Evolutionary conservation across 352 stramenopile genomes (phyloP).

Genomic region (Phytophthora fragariae): DNA sequence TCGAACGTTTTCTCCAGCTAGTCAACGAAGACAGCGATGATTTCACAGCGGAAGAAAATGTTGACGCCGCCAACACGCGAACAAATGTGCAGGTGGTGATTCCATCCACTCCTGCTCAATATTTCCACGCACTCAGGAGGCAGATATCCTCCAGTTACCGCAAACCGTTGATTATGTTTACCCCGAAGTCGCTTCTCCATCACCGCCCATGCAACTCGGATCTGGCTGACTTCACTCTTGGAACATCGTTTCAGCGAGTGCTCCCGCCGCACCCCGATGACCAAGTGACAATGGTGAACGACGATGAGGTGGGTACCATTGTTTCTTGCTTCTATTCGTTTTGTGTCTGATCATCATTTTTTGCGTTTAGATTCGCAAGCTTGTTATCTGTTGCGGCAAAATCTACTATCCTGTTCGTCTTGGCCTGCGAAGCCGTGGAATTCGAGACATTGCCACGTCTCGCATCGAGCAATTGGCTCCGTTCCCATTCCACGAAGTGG

Average conservation of each 20-base stretch:
- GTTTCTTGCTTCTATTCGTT: neutral
- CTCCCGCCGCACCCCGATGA: slow-evolving; percentile 81
- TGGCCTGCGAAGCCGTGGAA: slow-evolving; percentile 58
- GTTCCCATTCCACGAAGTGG: slow-evolving; percentile 98
- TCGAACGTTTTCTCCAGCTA: slow-evolving; percentile 87
- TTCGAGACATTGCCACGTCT: slow-evolving; percentile 72
- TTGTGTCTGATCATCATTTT: slow-evolving; percentile 12
- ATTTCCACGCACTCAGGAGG: slow-evolving; percentile 96
- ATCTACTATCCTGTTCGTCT: slow-evolving; percentile 86
- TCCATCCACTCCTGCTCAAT: slow-evolving; percentile 93
- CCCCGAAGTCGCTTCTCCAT: slow-evolving; percentile 86
- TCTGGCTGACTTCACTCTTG: slow-evolving; percentile 65
- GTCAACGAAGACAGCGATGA: slow-evolving; percentile 79
- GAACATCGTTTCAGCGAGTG: slow-evolving; percentile 72
- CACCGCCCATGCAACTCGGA: slow-evolving; percentile 85
- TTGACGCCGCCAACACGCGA: slow-evolving; percentile 53
- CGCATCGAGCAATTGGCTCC: slow-evolving; percentile 92
- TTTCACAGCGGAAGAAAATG: slow-evolving; percentile 54
- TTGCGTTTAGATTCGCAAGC: slow-evolving; percentile 61
- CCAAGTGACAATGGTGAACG: slow-evolving; percentile 63
- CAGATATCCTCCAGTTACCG: slow-evolving; percentile 76
- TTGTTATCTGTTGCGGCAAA: slow-evolving; percentile 87
- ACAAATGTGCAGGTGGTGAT: slow-evolving; percentile 84
- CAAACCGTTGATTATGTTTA: slow-evolving; percentile 86
- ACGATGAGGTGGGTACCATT: slow-evolving; percentile 57